phyloP scores from a whole-genome alignment of 2,329 filamentous ascomycete genomes.

The Madurella fahalii region DNA sequence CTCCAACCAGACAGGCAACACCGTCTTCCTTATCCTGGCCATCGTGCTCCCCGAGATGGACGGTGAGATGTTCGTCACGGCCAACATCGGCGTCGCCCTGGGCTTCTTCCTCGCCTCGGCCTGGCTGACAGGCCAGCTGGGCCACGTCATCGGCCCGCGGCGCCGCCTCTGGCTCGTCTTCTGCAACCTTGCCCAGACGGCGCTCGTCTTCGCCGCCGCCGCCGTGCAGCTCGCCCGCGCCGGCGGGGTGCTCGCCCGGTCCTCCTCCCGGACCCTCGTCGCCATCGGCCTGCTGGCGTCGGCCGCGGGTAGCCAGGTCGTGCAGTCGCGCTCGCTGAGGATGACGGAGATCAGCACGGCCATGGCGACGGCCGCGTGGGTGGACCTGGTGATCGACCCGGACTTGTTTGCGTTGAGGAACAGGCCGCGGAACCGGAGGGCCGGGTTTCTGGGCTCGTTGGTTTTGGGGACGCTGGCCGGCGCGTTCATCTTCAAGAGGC shows the following conservation, averaged over 20 bases:
- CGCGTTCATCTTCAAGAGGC: slow-evolving; percentile 44
- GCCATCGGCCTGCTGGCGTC: slow-evolving; percentile 51
- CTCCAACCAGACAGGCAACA: slow-evolving; percentile 64
- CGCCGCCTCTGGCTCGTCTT: slow-evolving; percentile 50
- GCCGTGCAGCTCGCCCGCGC: slow-evolving; percentile 44
- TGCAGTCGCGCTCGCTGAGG: slow-evolving; percentile 49
- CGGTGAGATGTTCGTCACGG: slow-evolving; percentile 46
- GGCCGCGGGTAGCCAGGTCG: slow-evolving; percentile 56
- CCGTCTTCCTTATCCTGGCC: slow-evolving; percentile 53
- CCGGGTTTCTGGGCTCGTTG: slow-evolving; percentile 46
- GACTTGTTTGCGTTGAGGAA: slow-evolving; percentile 45
- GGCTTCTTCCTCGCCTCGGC: slow-evolving; percentile 53
- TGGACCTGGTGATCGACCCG: slow-evolving; percentile 56
- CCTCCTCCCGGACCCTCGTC: slow-evolving; percentile 38
- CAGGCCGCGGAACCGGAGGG: slow-evolving; percentile 45
- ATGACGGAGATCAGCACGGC: slow-evolving; percentile 61
- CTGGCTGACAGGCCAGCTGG: slow-evolving; percentile 53
- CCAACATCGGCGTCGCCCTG: slow-evolving; percentile 53
- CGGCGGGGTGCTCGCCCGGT: slow-evolving; percentile 2
- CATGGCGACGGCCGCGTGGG: slow-evolving; percentile 61
- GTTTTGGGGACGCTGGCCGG: slow-evolving; percentile 48
- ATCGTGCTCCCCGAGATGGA: slow-evolving; percentile 46
- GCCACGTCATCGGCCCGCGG: slow-evolving; percentile 49
- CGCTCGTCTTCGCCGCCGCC: slow-evolving; percentile 50
- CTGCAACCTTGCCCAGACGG: slow-evolving; percentile 52